Base-by-base conservation (phyloP, 73 alveolate species). In the Paramecium octaurelia region DNA sequence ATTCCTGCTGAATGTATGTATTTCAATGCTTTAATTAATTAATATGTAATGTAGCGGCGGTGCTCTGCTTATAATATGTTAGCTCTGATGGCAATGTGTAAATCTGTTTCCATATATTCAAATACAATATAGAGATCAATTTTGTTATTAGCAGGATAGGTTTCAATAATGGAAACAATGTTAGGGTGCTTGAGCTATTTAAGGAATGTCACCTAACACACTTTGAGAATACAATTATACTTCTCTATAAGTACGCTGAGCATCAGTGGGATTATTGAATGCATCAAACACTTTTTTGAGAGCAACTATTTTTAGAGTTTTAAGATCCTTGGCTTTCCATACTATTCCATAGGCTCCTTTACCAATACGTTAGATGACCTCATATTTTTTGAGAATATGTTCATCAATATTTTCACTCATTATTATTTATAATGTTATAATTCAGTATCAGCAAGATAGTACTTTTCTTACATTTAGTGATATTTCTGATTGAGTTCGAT, bases 291-390 rank as follows among this genome's bases (percentile, higher is more conserved):
- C 96, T 40, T 97, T 86, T 92, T 88, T 89, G 92, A 46, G 94
- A 86, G 93, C 87, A 21, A 86, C 90, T 95, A 96, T 44, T 60
- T 86, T 59, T 38, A 93, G 88, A 58, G 92, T 95, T 94, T 93
- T 96, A 92, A 93, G 95, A 71, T 97, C 99, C 14, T 90, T 96
- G n/a, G 98, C 99, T 95, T 97, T 97, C 97, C 98, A 97, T 31
- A 97, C 99, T 2, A 97, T 92, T 9, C 99, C 99, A 93, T 97
- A 96, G 31, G 99, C 98, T 18, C 99, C 99, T 93, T 95, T 93
- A 16, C 99, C 99, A 48, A 97, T 85, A 87, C 94, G 96, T 40
- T 95, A 57, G 21, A 96, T 86, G 42, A 96, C 85, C 48, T 96
- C 98, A 93, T 95, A 96, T 85, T 93, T 95, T 73, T 93, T 96